These are phyloP conservation scores for Batrachochytrium dendrobatidis DNA, from an alignment of 371 early-diverging fungal species.

Conservation along the genomic window DNA sequence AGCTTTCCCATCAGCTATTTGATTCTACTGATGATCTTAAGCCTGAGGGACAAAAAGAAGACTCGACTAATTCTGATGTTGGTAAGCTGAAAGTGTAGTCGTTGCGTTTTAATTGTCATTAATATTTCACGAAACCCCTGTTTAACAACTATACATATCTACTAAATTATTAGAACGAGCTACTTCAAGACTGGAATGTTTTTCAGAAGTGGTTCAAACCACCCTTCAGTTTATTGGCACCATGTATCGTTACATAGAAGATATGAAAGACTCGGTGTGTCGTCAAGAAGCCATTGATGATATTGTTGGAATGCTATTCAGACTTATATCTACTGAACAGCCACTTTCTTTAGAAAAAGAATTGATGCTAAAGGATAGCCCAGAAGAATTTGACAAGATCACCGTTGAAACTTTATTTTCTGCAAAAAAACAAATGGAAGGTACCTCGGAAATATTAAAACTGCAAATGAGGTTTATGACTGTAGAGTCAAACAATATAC, in stretches of 20 bases:
- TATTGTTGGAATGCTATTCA: constrained; percentile 47
- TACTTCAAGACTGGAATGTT: not conserved
- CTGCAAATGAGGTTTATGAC: not conserved
- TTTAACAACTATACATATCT: too few species aligned
- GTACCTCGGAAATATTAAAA: not conserved
- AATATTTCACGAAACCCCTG: too few species aligned
- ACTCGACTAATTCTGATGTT: too few species aligned
- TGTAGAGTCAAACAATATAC: not conserved
- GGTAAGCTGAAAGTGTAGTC: too few species aligned
- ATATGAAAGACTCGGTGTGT: constrained; percentile 49
- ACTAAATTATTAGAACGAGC: too few species aligned
- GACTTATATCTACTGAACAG: constrained; percentile 42
- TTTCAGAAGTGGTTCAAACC: constrained; percentile 23
- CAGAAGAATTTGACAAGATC: constrained; percentile 10
- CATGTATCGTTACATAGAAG: constrained; percentile 45
- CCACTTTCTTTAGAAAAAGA: constrained; percentile 42
- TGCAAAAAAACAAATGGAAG: not conserved
- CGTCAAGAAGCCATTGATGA: constrained; percentile 53
- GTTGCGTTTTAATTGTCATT: too few species aligned
- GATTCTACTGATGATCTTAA: too few species aligned
- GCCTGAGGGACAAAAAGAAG: too few species aligned
- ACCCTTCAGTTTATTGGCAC: constrained; percentile 49
- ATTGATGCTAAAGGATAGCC: constrained; percentile 37
- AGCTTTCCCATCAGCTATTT: too few species aligned
- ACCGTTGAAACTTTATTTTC: not conserved